Evolutionary conservation across 2,329 filamentous ascomycete species (phyloP), one percentile per base, ranked within the genome.

Genomic region (Penicillium sp.): DNA sequence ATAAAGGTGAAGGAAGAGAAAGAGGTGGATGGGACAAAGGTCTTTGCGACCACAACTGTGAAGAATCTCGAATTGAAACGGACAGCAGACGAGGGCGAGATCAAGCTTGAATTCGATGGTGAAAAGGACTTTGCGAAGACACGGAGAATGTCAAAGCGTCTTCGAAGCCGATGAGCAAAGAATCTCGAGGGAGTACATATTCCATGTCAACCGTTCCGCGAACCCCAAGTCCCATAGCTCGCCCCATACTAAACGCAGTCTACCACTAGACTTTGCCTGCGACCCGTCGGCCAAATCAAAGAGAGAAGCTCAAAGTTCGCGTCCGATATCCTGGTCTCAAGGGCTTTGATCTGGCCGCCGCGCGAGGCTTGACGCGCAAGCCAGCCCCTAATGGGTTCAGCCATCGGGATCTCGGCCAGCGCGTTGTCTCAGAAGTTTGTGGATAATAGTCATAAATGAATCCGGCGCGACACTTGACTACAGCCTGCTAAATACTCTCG

Each of bases 121-220:
- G 51, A 66, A 3, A 61, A 69, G 67, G 46, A 61, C 60, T 26
- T 69, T 21, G 68, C 71, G 5, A 69, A 65, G 17, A 69, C 70
- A 11, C 67, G 73, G 29, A 69, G 74, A 51, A 67, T 66, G 48
- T 76, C 74, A 9, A 76, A 74, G 61, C 70, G 74, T 61, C 67
- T 73, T 41, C 72, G 68, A 50, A 69, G 58, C 44, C 60, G 62
- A 30, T 69, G 48, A 49, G 35, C 50, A 5, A n/a, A 30, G 35
- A 38, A 38, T 1, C 7, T 38, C 15, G 4, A 13, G 15, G 15
- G 11, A 41, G 35, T 5, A 41, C 9, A 15, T 9, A 15, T 15
- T 41, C 13, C 35, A 13, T 11, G 13, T 13, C 11, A 13, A 41
- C 35, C 15, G 11, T 15, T 15, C 35, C 35, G 3, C 5, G 11